A percentile compares a stretch with the other conserved stretches of the same genome.
Evolutionary conservation across 1,284 basidiomycete species (phyloP).

Genomic region (Trametes polyzona): DNA sequence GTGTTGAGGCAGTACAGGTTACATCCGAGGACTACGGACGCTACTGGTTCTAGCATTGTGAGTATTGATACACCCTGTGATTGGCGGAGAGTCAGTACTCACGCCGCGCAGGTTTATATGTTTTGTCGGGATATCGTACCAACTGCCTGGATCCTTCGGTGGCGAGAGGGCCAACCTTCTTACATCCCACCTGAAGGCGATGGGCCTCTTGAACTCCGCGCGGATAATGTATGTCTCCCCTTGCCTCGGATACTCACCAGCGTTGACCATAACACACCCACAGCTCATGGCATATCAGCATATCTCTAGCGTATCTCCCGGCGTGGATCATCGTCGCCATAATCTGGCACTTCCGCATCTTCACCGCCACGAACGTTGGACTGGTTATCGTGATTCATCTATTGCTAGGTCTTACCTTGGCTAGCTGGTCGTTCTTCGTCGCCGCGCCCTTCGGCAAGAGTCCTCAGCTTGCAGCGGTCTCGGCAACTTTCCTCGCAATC

Average conservation of each 20-base stretch:
- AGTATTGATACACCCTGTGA: slow-evolving; percentile 29
- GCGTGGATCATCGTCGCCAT: slow-evolving; percentile 70
- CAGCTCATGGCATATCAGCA: slow-evolving; percentile 70
- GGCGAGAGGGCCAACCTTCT: slow-evolving; percentile 63
- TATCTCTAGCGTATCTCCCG: slow-evolving; percentile 59
- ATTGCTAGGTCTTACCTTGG: slow-evolving; percentile 67
- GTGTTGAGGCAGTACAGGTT: slow-evolving; percentile 46
- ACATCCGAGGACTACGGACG: slow-evolving; percentile 59
- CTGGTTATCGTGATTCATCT: slow-evolving; percentile 69
- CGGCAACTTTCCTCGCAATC: slow-evolving; percentile 66
- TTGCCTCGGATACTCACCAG: background rate
- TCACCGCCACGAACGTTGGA: slow-evolving; percentile 60
- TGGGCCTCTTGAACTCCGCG: slow-evolving; percentile 72
- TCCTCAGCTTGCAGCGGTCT: slow-evolving; percentile 73
- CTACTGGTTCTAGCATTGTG: slow-evolving; percentile 69
- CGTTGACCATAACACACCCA: background rate
- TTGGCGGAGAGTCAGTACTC: background rate
- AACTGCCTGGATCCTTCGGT: slow-evolving; percentile 69
- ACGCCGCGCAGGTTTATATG: slow-evolving; percentile 55
- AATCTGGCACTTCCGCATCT: slow-evolving; percentile 69
- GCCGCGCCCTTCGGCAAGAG: slow-evolving; percentile 72
- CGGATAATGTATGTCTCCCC: slow-evolving; percentile 55
- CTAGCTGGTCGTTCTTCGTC: slow-evolving; percentile 73
- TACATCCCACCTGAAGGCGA: slow-evolving; percentile 72
- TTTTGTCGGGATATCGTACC: slow-evolving; percentile 72